Evolutionary conservation across 129 eudicot species (phyloP).

Genomic region (Chrysanthemum makinoi): DNA sequence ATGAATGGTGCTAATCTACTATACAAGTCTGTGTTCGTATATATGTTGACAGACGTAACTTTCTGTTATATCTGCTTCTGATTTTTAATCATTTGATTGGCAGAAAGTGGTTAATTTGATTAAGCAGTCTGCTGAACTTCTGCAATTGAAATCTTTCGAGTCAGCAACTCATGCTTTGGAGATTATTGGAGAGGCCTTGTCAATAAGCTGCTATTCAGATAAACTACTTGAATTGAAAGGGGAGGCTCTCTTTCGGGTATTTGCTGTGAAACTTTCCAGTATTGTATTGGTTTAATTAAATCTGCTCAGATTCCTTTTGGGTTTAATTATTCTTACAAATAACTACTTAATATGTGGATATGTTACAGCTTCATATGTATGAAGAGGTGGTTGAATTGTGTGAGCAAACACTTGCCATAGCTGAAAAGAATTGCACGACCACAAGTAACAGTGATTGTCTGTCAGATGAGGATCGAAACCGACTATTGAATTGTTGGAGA

Average conservation of each 20-base stretch:
- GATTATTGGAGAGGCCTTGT: slow-evolving; percentile 50
- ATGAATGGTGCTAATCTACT: background rate
- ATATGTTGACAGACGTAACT: background rate
- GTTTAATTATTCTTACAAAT: background rate
- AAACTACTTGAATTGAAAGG: slow-evolving; percentile 78
- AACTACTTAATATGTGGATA: slow-evolving; percentile 7
- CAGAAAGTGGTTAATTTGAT: slow-evolving; percentile 61
- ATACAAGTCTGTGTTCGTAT: background rate
- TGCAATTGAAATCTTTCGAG: slow-evolving; percentile 54
- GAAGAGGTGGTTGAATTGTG: slow-evolving; percentile 58
- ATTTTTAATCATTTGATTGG: slow-evolving; percentile 28
- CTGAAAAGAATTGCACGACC: slow-evolving; percentile 48
- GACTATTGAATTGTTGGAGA: slow-evolving; percentile 57
- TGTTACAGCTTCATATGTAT: slow-evolving; percentile 61
- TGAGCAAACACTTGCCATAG: slow-evolving; percentile 61
- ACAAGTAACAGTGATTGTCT: slow-evolving; percentile 17
- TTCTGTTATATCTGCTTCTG: slow-evolving; percentile 12
- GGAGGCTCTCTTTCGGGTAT: slow-evolving; percentile 69
- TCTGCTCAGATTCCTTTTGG: too few species aligned
- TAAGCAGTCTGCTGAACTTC: slow-evolving; percentile 45
- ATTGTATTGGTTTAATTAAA: background rate
- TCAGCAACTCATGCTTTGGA: slow-evolving; percentile 58
- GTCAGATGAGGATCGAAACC: slow-evolving; percentile 31
- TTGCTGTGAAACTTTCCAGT: slow-evolving; percentile 17
- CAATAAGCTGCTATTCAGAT: slow-evolving; percentile 70